Conservation (phyloP, 352 stramenopile species). For the Phytophthora melonis region DNA sequence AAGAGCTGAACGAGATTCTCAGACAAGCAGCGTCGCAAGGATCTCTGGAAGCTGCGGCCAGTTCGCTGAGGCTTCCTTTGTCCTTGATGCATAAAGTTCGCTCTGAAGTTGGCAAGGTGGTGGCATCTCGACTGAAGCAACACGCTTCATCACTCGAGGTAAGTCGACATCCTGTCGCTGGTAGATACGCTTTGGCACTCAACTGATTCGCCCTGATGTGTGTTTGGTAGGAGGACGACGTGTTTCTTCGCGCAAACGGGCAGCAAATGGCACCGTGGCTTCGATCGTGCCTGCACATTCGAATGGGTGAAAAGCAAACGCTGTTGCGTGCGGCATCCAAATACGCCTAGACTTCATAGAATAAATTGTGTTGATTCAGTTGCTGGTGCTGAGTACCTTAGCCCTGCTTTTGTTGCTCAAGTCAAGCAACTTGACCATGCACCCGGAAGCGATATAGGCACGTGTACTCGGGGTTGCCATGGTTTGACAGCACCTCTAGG, state of each 20-base stretch:
- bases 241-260: slow-evolving; percentile 55
- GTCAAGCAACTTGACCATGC: slow-evolving; percentile 61
- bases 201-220: not conserved
- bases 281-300: slow-evolving; percentile 69
- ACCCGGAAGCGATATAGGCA: slow-evolving; percentile 92
- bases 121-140: slow-evolving; percentile 27
- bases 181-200: not conserved
- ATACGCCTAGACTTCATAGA: slow-evolving; percentile 33
- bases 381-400: slow-evolving; percentile 14
- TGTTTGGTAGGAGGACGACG: slow-evolving; percentile 44
- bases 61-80: slow-evolving; percentile 37
- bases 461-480: slow-evolving; percentile 88
- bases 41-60: slow-evolving; percentile 5
- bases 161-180: slow-evolving; percentile 4
- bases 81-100: slow-evolving; percentile 41
- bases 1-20: slow-evolving; percentile 57
- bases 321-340: slow-evolving; percentile 29
- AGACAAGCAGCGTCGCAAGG: slow-evolving; percentile 32
- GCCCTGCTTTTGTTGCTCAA: not conserved
- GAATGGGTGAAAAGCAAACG: slow-evolving; percentile 74
- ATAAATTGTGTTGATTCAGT: slow-evolving; percentile 38
- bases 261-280: slow-evolving; percentile 70
- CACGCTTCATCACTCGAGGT: slow-evolving; percentile 50
- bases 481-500: slow-evolving; percentile 83
- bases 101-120: slow-evolving; percentile 31